Evolutionary conservation across 352 stramenopile genomes (phyloP), one percentile per base, ranked within the genome.

Genomic region (Blastocystis sp.): DNA sequence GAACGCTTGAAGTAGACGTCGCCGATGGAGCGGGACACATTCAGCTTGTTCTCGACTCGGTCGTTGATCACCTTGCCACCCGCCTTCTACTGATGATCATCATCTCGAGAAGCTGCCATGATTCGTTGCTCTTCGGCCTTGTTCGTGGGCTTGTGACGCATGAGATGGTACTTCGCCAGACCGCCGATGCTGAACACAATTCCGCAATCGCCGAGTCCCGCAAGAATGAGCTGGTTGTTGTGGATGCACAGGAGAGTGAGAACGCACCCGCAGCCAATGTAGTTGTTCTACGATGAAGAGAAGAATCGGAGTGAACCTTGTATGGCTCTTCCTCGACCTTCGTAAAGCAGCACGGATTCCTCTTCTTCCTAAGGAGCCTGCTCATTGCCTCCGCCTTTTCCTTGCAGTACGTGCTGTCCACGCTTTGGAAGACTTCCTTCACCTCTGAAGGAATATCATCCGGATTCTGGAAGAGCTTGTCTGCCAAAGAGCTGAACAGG

Each of bases 221-320:
- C 74, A 48, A 84, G 60, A 52, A 84, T 67, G 21, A 84, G 74
- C n/a, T 84, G 74, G 60, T 84, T 84, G 52, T 84, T 84, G 60
- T 84, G 74, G n/a, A 84, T 84, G 53, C 74, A 84, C 9, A 84
- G 52, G 11, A 84, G 74, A 52, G 74, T 69, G 41, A 84, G 74
- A 45, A 84, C 74, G 48, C 74, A 84, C 19, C 74, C 74, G 48
- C 74, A 84, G 7, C 74, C 74, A 2, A 84, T 43, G 53, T 56
- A 67, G 23, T 52, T 28, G 19, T 67, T 53, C 41, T 34, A 67
- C 10, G 21, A 1, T 34, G n/a, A 67, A 41, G 5, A 14, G 1
- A 1, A 21, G 23, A 0, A 53, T 19, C 17, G 34, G 56, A 66
- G n/a, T 28, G n/a, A 56, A n/a, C 10, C n/a, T 71, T 9, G 45